Percentiles rank a stretch among this genome's conserved stretches.
These are phyloP conservation scores for Amphicarpaea edgeworthii DNA, from an alignment of 306 rosid genomes.

Conservation along the genomic window DNA sequence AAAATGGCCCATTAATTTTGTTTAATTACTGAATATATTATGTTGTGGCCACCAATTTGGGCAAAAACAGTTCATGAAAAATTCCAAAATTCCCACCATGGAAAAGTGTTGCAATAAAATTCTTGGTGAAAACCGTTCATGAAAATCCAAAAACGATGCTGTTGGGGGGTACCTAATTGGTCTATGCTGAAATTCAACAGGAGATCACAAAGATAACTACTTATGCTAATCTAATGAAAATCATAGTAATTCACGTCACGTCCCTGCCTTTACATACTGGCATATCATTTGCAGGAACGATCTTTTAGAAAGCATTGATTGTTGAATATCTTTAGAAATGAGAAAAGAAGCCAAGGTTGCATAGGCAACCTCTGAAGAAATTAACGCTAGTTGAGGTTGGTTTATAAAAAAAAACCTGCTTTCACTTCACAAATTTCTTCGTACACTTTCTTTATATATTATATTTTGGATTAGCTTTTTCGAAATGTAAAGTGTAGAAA, in stretches of 20 bases:
- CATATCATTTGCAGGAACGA: background rate
- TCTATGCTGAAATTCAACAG: conserved; percentile 6
- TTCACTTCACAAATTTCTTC: too few relatives aligned
- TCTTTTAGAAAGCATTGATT: conserved; percentile 53
- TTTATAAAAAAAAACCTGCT: too few relatives aligned
- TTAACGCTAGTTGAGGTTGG: too few relatives aligned
- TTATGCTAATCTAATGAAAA: background rate
- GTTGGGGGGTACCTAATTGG: background rate
- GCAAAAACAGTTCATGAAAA: too few relatives aligned
- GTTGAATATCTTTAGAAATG: conserved; percentile 52
- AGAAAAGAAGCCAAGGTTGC: background rate
- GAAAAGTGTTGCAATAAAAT: too few relatives aligned
- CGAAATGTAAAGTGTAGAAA: too few relatives aligned
- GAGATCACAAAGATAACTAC: conserved; percentile 36
- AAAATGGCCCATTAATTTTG: background rate
- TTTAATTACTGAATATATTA: background rate
- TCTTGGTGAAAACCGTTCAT: background rate
- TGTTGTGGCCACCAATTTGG: background rate
- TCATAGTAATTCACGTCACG: background rate
- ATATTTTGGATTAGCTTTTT: too few relatives aligned
- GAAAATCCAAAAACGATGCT: conserved; percentile 37
- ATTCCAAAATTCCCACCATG: too few relatives aligned
- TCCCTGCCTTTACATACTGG: background rate
- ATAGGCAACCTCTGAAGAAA: background rate
- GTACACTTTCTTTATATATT: too few relatives aligned